Percentiles rank a stretch among this genome's conserved stretches.
Evolutionary conservation across 2,329 filamentous ascomycete genomes (phyloP).

Genomic region (Chrysosporium keratinophilum): DNA sequence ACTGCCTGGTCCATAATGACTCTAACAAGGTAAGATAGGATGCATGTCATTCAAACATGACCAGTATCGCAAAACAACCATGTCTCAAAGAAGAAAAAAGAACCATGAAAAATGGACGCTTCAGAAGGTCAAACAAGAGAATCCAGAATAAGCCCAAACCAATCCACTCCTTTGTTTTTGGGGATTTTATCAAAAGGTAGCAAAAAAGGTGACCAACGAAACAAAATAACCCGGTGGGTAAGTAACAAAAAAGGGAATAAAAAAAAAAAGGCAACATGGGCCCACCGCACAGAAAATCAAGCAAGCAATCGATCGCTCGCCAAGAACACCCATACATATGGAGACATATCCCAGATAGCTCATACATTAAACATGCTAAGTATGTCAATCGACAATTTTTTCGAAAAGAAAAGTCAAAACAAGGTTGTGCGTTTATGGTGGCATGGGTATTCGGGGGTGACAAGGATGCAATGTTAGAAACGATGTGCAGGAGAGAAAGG

Average conservation of each 20-base stretch:
- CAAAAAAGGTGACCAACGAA: background rate
- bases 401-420: background rate
- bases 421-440: background rate
- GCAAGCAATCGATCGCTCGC: background rate
- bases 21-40: background rate
- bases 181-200: background rate
- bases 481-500: background rate
- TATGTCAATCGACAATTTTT: background rate
- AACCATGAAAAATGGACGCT: background rate
- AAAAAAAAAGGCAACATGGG: background rate
- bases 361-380: slow-evolving; percentile 4
- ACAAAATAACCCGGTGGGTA: too few species aligned
- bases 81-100: background rate
- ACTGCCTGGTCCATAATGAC: background rate
- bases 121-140: background rate
- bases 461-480: background rate
- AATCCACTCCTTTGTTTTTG: slow-evolving; percentile 1
- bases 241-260: background rate
- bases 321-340: slow-evolving; percentile 8
- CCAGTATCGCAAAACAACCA: slow-evolving; percentile 2
- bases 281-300: background rate
- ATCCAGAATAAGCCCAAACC: background rate
- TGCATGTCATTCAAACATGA: background rate
- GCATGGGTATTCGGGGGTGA: background rate
- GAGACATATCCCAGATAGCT: background rate